phyloP scores from a whole-genome alignment of 1,284 basidiomycete species.

The Trichosporon coremiiforme region DNA sequence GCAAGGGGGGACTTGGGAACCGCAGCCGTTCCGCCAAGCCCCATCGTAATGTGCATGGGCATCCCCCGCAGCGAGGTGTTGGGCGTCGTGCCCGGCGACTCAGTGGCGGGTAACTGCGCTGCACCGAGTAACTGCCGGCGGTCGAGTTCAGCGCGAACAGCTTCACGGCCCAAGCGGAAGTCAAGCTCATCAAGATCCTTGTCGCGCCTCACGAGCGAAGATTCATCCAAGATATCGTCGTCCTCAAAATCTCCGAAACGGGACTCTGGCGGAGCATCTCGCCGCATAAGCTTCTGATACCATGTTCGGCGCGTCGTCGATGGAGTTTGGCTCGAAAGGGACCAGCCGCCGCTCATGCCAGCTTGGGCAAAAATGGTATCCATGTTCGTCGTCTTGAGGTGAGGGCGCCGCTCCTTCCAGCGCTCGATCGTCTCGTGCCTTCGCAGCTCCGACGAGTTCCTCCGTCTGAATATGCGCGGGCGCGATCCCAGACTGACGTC shows the following conservation, averaged over 20 bases:
- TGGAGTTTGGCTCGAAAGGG: constrained; percentile 24
- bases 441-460: constrained; percentile 21
- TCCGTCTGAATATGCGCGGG: constrained; percentile 21
- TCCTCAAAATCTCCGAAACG: not conserved
- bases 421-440: constrained; percentile 24
- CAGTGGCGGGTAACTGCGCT: constrained; percentile 10
- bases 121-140: constrained; percentile 22
- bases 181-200: constrained; percentile 47
- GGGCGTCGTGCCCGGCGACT: constrained; percentile 2
- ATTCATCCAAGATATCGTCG: constrained; percentile 23
- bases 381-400: constrained; percentile 31
- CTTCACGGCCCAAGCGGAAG: constrained; percentile 45
- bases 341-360: constrained; percentile 44
- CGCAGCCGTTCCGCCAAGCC: not conserved
- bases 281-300: constrained; percentile 4
- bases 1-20: constrained; percentile 33
- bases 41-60: constrained; percentile 5
- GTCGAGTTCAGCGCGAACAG: constrained; percentile 44
- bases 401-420: constrained; percentile 41
- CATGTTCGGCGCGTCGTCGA: not conserved
- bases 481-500: constrained; percentile 34
- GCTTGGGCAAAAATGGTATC: constrained; percentile 42
- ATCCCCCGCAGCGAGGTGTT: constrained; percentile 12
- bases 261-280: not conserved
- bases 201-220: constrained; percentile 39